Base-by-base conservation (phyloP, 345 rosid species). In the Eucalyptus coolabah region DNA sequence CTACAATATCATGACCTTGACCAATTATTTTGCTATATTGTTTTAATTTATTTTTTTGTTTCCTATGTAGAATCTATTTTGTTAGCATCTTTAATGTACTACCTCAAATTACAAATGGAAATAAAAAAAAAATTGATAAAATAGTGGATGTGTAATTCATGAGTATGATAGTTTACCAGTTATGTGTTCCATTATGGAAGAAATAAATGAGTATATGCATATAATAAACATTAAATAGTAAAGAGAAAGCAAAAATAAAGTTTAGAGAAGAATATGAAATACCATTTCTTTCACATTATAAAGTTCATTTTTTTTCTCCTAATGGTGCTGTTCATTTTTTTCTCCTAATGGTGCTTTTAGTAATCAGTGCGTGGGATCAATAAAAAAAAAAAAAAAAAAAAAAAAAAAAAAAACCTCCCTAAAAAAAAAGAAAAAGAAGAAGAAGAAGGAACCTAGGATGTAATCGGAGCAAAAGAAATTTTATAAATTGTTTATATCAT, bases 381-480 rank as follows among this genome's bases (percentile, higher is more conserved):
- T 65, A 9, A 1, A 30, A n/a, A 65, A 65, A 65, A 30, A 28
- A n/a, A 65, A 65, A 50, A 14, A 65, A 30, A 65, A 1, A 9
- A 1, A 30, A n/a, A 65, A 65, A 65, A 30, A 28, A n/a, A 65
- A 65, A 50, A 14, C n/a, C n/a, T n/a, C n/a, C n/a, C n/a, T n/a
- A n/a, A n/a, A n/a, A n/a, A n/a, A n/a, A n/a, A n/a, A n/a, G n/a
- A n/a, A n/a, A n/a, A n/a, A n/a, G n/a, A n/a, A n/a, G n/a, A n/a
- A n/a, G n/a, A 65, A 30, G n/a, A 1, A 30, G 72, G 6, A 65
- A 30, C 4, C 34, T 15, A 65, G 34, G 67, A 60, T 60, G 32
- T 60, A 28, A 60, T 0, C 4, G 4, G 67, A 2, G 8, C 0
- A 60, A 13, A 26, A 11, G 15, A 59, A 59, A 59, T 0, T 59